Evolutionary conservation across 805 yeast species (phyloP), one percentile per base, ranked within the genome.

Genomic region (Kluyveromyces siamensis): DNA sequence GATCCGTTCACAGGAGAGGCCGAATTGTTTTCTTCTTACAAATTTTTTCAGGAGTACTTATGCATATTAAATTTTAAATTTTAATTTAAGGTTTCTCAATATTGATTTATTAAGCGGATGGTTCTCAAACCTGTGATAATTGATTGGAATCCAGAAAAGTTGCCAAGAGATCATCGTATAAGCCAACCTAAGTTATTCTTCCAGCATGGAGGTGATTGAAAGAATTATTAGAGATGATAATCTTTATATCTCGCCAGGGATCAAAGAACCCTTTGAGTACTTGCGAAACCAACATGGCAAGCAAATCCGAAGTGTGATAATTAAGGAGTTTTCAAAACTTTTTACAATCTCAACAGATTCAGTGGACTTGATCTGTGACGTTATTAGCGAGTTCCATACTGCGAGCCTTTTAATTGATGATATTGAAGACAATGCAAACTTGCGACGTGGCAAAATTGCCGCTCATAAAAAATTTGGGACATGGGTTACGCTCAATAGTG

Each of bases 361-460:
- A 25, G 57, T 83, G 9, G 55, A 48, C 0, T 60, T 62, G 37
- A 69, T 85, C 10, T 69, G 74, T 33, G 59, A 65, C 10, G 67
- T 81, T 27, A 72, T 84, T n/a, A 80, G 77, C 51, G 73, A 75
- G 40, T 65, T 85, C 27, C 93, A 85, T 62, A 73, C 78, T 5
- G 78, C 89, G 0, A 81, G 88, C 10, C 63, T 84, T 49, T 66
- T 84, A 46, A 79, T 90, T 38, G 98, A 90, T 64, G 98, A 90
- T 59, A 84, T 90, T 27, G 98, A 90, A 61, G 98, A 90, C 62
- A 71, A 67, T 39, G 84, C 95, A 0, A 67, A 66, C 18, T 68
- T 80, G 41, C 72, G 98, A 54, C 65, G 98, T 39, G 96, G 96
- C 1, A 65, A 71, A 36, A 88, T 89, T 1, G 81, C 87, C 5